These are phyloP conservation scores for Glaciozyma antarctica DNA, from an alignment of 768 basidiomycete genomes.

Conservation along the genomic window DNA sequence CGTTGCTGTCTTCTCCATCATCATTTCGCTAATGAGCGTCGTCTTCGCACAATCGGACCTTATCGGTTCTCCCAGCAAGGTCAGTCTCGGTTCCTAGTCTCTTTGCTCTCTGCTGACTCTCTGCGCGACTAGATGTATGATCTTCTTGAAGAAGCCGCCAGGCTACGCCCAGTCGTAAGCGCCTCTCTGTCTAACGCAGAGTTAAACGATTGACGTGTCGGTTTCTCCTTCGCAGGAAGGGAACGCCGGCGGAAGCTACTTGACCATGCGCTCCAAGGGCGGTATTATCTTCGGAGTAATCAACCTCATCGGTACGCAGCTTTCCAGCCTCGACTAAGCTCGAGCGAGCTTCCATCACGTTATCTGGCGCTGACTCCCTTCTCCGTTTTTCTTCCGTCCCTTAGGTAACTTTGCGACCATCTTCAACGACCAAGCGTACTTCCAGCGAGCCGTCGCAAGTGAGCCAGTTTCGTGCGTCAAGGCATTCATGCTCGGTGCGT, in stretches of 20 bases:
- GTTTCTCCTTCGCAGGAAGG: conserved; percentile 42
- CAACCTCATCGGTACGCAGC: background rate
- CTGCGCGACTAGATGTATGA: conserved; percentile 6
- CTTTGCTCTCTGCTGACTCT: no score
- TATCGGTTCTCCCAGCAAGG: no score
- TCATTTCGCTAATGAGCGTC: no score
- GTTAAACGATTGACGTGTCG: no score
- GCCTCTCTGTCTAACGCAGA: background rate
- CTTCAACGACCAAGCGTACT: conserved; percentile 29
- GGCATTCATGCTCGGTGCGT: conserved; percentile 77
- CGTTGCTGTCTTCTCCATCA: no score
- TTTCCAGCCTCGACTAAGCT: background rate
- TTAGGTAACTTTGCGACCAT: conserved; percentile 61
- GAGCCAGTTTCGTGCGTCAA: conserved; percentile 74
- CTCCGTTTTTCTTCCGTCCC: conserved; percentile 36
- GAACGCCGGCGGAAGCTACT: conserved; percentile 76
- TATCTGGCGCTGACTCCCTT: background rate
- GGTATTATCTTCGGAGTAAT: conserved; percentile 55
- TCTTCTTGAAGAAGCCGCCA: background rate
- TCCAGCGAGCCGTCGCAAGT: conserved; percentile 76
- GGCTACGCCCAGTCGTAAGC: conserved; percentile 10
- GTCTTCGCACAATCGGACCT: no score
- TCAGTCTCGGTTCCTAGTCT: no score
- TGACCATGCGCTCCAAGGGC: conserved; percentile 66
- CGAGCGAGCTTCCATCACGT: background rate